Evolutionary conservation across 208 protist genomes (phyloP), one percentile per base, ranked within the genome.

Genomic region (Leishmania martiniquensis): DNA sequence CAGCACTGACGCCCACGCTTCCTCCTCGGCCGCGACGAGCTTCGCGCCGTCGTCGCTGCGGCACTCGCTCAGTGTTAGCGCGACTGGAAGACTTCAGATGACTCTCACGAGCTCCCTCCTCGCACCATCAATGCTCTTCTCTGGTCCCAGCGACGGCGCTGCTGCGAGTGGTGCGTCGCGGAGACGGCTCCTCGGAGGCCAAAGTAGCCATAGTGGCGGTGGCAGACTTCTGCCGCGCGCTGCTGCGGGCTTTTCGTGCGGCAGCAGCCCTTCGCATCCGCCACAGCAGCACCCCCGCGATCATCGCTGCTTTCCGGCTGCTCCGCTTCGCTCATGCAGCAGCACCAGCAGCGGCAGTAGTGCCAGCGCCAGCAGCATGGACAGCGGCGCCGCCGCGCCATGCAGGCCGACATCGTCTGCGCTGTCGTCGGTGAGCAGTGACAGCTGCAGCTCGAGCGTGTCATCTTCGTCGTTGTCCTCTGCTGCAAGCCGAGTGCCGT

Each of bases 71-170:
- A 73, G 66, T 49, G 69, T 79, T 52, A 79, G 74, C 0, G 72
- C 72, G 39, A 25, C 71, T 15, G 83, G 83, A n/a, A 78, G 52
- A 59, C 75, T 87, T 71, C 83, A 81, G 51, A 34, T 87, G 66
- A 84, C 72, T 55, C 75, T 87, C 12, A 82, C 37, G 7, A 74
- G 66, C 78, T 85, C 82, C 5, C 72, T 77, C 51, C 65, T 72
- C 4, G 75, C 66, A 1, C 63, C 62, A 10, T 69, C 78, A 3
- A 37, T 75, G 73, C 51, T 45, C 25, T 55, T 32, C 20, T 34
- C 78, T 7, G 29, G 15, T 34, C 6, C 20, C 42, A 47, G 3
- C 66, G 25, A 39, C 1, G 59, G 29, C 6, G 54, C n/a, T 32
- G 68, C 45, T 44, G 66, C 39, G 69, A 60, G 34, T 59, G 55